Percentiles rank a stretch among this genome's conserved stretches.
Conservation (phyloP, 768 basidiomycete genomes). For the Kwoniella mangroviensis region DNA sequence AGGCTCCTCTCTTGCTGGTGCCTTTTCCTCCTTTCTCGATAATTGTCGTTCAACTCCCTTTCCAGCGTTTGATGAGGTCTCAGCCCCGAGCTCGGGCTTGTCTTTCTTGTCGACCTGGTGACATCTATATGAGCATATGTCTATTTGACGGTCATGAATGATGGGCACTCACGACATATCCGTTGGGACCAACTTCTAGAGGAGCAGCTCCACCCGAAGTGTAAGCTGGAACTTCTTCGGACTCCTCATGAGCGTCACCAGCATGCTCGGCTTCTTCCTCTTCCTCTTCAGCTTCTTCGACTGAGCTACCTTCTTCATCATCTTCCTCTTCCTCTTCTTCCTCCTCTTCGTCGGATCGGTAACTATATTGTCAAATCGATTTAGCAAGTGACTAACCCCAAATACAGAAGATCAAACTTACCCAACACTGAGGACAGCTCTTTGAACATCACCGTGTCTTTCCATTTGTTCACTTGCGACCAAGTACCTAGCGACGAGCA, state of each 20-base stretch:
- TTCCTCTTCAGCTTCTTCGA: constrained; percentile 52
- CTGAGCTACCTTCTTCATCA: constrained; percentile 59
- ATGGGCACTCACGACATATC: constrained; percentile 66
- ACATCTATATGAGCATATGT: constrained; percentile 11
- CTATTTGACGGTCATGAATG: neutral
- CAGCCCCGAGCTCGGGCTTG: constrained; percentile 41
- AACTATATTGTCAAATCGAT: constrained; percentile 27
- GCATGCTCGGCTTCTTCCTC: constrained; percentile 63
- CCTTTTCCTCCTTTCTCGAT: constrained; percentile 74
- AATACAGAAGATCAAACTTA: constrained; percentile 61
- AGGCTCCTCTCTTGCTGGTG: constrained; percentile 66
- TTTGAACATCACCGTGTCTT: constrained; percentile 86
- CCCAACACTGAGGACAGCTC: constrained; percentile 85
- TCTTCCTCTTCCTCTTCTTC: constrained; percentile 59
- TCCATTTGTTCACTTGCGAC: constrained; percentile 94
- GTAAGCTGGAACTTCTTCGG: constrained; percentile 69
- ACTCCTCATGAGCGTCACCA: constrained; percentile 63
- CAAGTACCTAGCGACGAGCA: constrained; percentile 90
- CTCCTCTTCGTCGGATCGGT: constrained; percentile 71
- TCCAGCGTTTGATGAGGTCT: constrained; percentile 28
- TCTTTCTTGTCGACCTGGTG: constrained; percentile 63
- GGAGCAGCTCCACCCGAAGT: constrained; percentile 59
- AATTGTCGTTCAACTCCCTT: constrained; percentile 60
- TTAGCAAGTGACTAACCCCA: constrained; percentile 12
- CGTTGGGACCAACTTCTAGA: constrained; percentile 64